phyloP scores from a whole-genome alignment of 495 filamentous ascomycete genomes.

The Opeltia flavorubescens region DNA sequence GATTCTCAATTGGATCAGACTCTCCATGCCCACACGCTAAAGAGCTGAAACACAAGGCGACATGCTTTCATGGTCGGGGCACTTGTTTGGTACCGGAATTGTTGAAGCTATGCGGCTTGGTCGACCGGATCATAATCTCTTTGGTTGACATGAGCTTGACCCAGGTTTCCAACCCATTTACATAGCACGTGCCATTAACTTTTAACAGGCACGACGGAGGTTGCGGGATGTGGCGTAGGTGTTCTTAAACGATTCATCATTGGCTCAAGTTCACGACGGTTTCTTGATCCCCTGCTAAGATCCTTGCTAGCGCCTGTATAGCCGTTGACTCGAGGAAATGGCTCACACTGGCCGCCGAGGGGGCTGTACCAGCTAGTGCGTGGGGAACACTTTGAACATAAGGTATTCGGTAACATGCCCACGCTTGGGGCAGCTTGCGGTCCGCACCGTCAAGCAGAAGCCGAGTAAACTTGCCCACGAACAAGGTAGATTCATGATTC shows the following conservation, averaged over 20 bases:
- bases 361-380: no score
- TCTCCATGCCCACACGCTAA: not conserved
- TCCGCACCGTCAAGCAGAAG: not conserved
- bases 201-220: not conserved
- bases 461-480: not conserved
- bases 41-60: no score
- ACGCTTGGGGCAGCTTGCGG: not conserved
- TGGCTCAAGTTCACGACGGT: not conserved
- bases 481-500: no score
- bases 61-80: no score
- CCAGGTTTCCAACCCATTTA: not conserved
- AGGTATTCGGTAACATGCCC: not conserved
- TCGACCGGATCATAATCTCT: not conserved
- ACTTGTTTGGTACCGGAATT: no score
- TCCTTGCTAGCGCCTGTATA: slow-evolving; percentile 1
- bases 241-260: not conserved
- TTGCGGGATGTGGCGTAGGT: not conserved
- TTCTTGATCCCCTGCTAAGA: no score
- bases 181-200: not conserved
- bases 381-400: not conserved
- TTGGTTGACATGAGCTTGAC: not conserved
- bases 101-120: not conserved
- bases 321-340: not conserved
- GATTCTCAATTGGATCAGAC: no score
- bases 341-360: not conserved